A percentile compares a stretch with the other conserved stretches of the same genome.
Conservation (phyloP, 495 filamentous ascomycete genomes). For the Neurospora tetrasperma region DNA sequence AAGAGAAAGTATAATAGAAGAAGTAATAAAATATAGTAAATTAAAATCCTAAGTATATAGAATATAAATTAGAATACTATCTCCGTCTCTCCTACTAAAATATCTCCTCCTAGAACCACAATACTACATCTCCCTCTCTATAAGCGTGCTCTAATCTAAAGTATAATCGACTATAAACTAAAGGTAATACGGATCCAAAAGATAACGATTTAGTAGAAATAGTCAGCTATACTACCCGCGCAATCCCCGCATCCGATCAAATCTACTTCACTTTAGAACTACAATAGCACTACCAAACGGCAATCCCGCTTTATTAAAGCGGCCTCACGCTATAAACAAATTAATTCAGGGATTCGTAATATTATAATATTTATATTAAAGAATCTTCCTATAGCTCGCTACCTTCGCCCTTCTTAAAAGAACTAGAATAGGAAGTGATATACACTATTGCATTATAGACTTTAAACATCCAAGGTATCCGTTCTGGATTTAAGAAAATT, state of each 20-base stretch:
- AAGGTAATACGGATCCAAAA: not conserved
- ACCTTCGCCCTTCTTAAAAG: not conserved
- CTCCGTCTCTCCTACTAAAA: not conserved
- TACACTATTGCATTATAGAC: not conserved
- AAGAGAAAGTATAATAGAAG: no score
- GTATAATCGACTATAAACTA: no score
- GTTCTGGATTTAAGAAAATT: not conserved
- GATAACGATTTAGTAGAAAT: not conserved
- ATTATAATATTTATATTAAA: not conserved
- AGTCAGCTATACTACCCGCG: no score
- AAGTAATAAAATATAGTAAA: not conserved
- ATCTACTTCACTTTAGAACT: no score
- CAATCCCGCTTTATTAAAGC: not conserved
- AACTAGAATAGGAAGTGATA: not conserved
- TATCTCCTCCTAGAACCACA: not conserved
- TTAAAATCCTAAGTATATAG: not conserved
- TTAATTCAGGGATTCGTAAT: not conserved
- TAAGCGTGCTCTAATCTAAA: not conserved
- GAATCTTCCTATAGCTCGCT: not conserved
- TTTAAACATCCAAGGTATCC: not conserved
- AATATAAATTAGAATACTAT: not conserved
- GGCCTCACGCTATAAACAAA: not conserved
- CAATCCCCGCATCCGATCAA: no score
- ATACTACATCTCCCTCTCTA: not conserved
- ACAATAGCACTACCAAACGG: no score